phyloP scores from a whole-genome alignment of 2,329 filamentous ascomycete species.

The Fusarium sp. region DNA sequence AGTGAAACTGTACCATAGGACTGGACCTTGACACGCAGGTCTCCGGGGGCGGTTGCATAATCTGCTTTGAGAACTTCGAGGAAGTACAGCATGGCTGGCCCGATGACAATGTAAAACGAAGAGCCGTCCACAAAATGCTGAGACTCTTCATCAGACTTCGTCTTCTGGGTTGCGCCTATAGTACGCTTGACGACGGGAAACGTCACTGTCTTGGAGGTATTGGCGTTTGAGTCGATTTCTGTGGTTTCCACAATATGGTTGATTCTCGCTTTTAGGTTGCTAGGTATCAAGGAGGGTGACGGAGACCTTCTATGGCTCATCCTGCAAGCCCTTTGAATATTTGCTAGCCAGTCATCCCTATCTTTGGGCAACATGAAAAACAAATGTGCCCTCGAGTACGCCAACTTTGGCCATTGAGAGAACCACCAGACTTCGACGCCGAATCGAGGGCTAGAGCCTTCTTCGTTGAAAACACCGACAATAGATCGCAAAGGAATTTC shows the following conservation, averaged over 20 bases:
- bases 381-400: slow-evolving; percentile 62
- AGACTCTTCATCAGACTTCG: slow-evolving; percentile 57
- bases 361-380: slow-evolving; percentile 64
- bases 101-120: slow-evolving; percentile 67
- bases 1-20: slow-evolving; percentile 66
- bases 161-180: slow-evolving; percentile 55
- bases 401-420: slow-evolving; percentile 57
- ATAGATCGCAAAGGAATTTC: slow-evolving; percentile 64
- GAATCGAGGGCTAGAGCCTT: slow-evolving; percentile 62
- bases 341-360: slow-evolving; percentile 63
- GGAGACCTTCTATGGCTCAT: slow-evolving; percentile 54
- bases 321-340: slow-evolving; percentile 59
- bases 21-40: slow-evolving; percentile 63
- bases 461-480: slow-evolving; percentile 65
- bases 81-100: slow-evolving; percentile 65
- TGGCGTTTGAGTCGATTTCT: slow-evolving; percentile 53
- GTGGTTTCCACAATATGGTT: slow-evolving; percentile 60
- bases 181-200: slow-evolving; percentile 67
- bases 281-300: slow-evolving; percentile 56
- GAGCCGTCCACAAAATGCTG: slow-evolving; percentile 63
- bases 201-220: slow-evolving; percentile 54
- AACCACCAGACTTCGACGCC: slow-evolving; percentile 71
- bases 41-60: slow-evolving; percentile 56
- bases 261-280: slow-evolving; percentile 63
- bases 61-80: slow-evolving; percentile 63